phyloP scores from a whole-genome alignment of 2,329 filamentous ascomycete species.

The Sporothrix pseudoabietina region DNA sequence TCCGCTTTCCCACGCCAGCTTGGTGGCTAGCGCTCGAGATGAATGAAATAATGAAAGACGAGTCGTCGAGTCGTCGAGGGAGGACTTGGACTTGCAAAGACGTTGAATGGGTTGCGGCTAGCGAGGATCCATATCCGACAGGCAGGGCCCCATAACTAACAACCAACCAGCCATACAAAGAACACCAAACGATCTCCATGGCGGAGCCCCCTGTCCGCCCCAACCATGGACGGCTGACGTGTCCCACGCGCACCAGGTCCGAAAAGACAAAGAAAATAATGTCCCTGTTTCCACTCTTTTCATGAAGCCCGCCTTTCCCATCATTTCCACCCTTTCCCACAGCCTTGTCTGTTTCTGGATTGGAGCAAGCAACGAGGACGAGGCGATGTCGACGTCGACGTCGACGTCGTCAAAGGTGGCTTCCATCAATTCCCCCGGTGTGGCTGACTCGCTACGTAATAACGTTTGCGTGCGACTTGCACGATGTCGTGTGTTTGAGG shows the following conservation, averaged over 20 bases:
- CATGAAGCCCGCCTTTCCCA: not conserved
- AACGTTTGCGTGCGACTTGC: not conserved
- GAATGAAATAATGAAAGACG: not conserved
- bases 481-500: not conserved
- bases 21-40: not conserved
- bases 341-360: conserved; percentile 2
- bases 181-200: not conserved
- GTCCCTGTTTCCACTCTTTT: not conserved
- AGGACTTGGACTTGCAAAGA: not conserved
- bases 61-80: not conserved
- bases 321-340: not conserved
- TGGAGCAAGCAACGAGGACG: not conserved
- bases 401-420: not conserved
- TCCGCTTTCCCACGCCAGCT: not conserved
- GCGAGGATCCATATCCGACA: not conserved
- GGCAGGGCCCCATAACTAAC: not conserved
- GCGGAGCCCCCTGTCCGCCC: not conserved
- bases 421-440: not conserved
- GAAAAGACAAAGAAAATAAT: not conserved
- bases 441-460: not conserved
- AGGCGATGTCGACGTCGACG: not conserved
- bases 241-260: not conserved
- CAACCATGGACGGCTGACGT: not conserved
- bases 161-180: not conserved
- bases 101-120: not conserved